Percentiles rank a stretch among this genome's conserved stretches.
Evolutionary conservation across 768 basidiomycete species (phyloP).

Genomic region (Tylopilus rubrobrunneus): DNA sequence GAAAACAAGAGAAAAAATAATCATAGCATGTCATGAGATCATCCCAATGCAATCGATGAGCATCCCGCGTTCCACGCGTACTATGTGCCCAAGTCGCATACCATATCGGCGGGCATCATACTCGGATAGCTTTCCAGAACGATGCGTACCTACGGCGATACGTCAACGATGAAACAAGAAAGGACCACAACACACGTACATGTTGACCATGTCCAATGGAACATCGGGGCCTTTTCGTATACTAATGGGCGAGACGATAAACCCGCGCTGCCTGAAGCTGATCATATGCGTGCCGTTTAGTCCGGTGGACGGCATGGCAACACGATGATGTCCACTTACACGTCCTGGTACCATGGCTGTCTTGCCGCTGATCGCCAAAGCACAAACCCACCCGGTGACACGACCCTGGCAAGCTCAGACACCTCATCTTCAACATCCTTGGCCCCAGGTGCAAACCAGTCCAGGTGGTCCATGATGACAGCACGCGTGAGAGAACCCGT

Average conservation of each 20-base stretch:
- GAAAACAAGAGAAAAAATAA: background rate
- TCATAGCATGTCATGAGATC: background rate
- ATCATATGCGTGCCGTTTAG: background rate
- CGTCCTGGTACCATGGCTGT: slow-evolving; percentile 61
- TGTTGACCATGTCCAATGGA: slow-evolving; percentile 68
- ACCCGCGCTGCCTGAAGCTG: slow-evolving; percentile 52
- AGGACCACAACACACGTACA: slow-evolving; percentile 38
- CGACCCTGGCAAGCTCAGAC: slow-evolving; percentile 48
- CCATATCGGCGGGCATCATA: slow-evolving; percentile 4
- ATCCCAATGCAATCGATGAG: background rate
- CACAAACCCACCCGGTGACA: slow-evolving; percentile 56
- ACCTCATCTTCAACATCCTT: slow-evolving; percentile 51
- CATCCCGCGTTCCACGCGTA: background rate
- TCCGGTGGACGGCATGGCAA: background rate
- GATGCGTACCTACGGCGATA: slow-evolving; percentile 27
- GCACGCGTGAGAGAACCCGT: slow-evolving; percentile 54
- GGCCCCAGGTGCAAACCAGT: slow-evolving; percentile 51
- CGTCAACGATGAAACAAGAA: background rate
- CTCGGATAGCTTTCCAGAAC: slow-evolving; percentile 29
- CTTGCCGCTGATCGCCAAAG: slow-evolving; percentile 65
- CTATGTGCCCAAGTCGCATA: background rate
- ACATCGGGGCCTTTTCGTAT: slow-evolving; percentile 45
- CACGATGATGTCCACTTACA: slow-evolving; percentile 28
- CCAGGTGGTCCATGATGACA: slow-evolving; percentile 71
- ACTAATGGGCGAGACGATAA: slow-evolving; percentile 48